These are phyloP conservation scores for Peziza echinospora DNA, from an alignment of 495 filamentous ascomycete genomes.

Conservation along the genomic window DNA sequence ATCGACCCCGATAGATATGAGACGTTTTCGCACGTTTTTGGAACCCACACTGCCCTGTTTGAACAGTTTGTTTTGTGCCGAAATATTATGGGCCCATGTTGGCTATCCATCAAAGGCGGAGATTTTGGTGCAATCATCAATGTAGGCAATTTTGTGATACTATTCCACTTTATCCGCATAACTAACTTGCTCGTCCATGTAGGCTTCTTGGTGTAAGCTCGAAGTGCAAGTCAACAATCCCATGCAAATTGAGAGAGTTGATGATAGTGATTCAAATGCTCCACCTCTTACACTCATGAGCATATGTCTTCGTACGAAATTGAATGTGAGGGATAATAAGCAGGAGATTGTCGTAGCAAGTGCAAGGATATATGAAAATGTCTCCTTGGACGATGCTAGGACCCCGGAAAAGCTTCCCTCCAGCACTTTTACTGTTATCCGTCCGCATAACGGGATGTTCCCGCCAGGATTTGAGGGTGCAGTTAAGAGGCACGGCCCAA, in stretches of 20 bases:
- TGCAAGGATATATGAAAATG: constrained; percentile 76
- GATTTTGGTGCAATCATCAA: constrained; percentile 73
- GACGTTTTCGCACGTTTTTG: constrained; percentile 89
- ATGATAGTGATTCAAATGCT: constrained; percentile 56
- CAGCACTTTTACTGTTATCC: constrained; percentile 76
- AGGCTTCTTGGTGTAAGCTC: constrained; percentile 83
- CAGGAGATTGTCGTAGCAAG: constrained; percentile 83
- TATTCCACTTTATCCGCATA: neutral
- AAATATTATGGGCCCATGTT: constrained; percentile 95
- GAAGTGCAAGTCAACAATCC: constrained; percentile 67
- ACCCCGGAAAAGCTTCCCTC: constrained; percentile 70
- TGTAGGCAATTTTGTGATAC: constrained; percentile 6
- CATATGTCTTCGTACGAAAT: constrained; percentile 62
- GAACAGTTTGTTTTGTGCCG: constrained; percentile 98
- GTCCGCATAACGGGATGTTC: constrained; percentile 51
- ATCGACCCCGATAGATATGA: constrained; percentile 45
- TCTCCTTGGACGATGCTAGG: constrained; percentile 71
- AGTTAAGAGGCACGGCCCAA: constrained; percentile 39
- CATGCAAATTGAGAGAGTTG: constrained; percentile 41
- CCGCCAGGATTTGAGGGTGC: constrained; percentile 69
- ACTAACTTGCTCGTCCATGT: neutral
- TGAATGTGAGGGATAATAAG: constrained; percentile 87
- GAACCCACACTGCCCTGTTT: constrained; percentile 79
- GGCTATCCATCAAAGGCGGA: constrained; percentile 69
- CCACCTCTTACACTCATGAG: constrained; percentile 90